phyloP scores from a whole-genome alignment of 345 rosid genomes.

The Carallia brachiata region DNA sequence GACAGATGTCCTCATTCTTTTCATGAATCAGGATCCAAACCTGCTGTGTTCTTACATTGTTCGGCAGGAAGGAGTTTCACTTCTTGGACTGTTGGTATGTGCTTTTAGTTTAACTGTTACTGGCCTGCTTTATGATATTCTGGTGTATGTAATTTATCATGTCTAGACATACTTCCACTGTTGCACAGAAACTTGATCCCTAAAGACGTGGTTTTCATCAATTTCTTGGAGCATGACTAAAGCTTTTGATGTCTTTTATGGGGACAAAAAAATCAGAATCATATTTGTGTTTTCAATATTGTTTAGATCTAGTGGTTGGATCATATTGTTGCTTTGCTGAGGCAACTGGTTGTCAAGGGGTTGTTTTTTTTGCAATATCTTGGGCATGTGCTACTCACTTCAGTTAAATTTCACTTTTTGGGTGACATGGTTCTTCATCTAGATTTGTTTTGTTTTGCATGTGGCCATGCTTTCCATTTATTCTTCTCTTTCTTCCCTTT shows the following conservation, averaged over 20 bases:
- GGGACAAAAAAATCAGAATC: too few relatives aligned
- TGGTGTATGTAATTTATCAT: neutral
- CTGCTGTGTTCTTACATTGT: slow-evolving; percentile 77
- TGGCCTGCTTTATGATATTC: neutral
- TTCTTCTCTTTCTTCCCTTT: neutral
- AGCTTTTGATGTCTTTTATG: too few relatives aligned
- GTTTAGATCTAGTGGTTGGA: too few relatives aligned
- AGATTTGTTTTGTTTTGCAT: neutral
- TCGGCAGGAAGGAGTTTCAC: slow-evolving; percentile 63
- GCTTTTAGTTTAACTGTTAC: neutral
- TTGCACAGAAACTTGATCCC: too few relatives aligned
- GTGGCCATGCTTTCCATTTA: neutral
- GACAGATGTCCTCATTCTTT: slow-evolving; percentile 85
- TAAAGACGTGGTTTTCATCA: too few relatives aligned
- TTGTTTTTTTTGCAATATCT: neutral
- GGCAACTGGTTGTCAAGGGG: neutral
- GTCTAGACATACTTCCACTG: too few relatives aligned
- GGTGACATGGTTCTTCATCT: neutral
- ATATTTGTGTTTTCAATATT: too few relatives aligned
- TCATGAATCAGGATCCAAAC: slow-evolving; percentile 67
- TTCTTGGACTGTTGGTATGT: slow-evolving; percentile 87
- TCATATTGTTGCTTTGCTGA: too few relatives aligned
- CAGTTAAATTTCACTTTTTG: neutral
- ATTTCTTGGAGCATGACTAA: too few relatives aligned
- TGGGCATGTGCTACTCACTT: neutral